Evolutionary conservation across 352 stramenopile genomes (phyloP).

Genomic region (Peronospora tabacina): DNA sequence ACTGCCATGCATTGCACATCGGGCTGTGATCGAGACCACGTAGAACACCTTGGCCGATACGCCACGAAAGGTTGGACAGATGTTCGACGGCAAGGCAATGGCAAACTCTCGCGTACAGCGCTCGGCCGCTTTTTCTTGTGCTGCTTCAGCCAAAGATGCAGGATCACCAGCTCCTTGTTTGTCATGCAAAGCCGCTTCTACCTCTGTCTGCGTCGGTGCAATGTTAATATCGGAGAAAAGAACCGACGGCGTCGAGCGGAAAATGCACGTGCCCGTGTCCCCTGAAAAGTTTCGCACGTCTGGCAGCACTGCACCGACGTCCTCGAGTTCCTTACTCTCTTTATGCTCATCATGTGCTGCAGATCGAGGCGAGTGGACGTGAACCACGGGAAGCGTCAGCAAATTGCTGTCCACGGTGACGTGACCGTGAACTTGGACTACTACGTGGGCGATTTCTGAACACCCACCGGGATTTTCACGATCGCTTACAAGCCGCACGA

Average conservation of each 20-base stretch:
- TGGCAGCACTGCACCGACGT: slow-evolving; percentile 7
- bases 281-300: slow-evolving; percentile 49
- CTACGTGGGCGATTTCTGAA: slow-evolving; percentile 43
- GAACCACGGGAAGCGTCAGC: slow-evolving; percentile 87
- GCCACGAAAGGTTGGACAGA: slow-evolving; percentile 54
- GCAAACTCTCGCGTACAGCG: slow-evolving; percentile 48
- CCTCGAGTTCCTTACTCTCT: slow-evolving; percentile 16
- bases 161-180: slow-evolving; percentile 3
- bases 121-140: slow-evolving; percentile 29
- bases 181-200: slow-evolving; percentile 9
- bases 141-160: slow-evolving; percentile 10
- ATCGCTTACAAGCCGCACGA: slow-evolving; percentile 37
- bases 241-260: slow-evolving; percentile 39
- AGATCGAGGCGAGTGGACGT: slow-evolving; percentile 68
- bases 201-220: slow-evolving; percentile 31
- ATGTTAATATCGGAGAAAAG: slow-evolving; percentile 57
- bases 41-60: slow-evolving; percentile 56
- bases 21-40: slow-evolving; percentile 45
- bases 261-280: slow-evolving; percentile 52
- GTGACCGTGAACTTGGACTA: slow-evolving; percentile 56
- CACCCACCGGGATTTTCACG: slow-evolving; percentile 19
- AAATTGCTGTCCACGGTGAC: slow-evolving; percentile 90
- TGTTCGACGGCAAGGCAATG: slow-evolving; percentile 35
- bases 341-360: slow-evolving; percentile 17
- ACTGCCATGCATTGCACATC: slow-evolving; percentile 18